Conservation (phyloP, 75 land plant species). For the Larix kaempferi region DNA sequence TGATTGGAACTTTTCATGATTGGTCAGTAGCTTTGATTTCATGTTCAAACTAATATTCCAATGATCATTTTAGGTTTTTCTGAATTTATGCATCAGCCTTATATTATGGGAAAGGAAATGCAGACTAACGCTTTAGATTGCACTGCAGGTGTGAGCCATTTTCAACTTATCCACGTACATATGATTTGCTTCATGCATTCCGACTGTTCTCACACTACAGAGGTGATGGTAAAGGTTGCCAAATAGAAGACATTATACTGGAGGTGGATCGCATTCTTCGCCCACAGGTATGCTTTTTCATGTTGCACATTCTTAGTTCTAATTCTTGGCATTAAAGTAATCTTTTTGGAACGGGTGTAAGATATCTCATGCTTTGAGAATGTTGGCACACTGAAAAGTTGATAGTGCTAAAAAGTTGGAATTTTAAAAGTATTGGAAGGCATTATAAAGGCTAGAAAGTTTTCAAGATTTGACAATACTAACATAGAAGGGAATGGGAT, state of each 20-base stretch:
- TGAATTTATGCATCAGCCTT: background rate
- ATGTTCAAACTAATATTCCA: background rate
- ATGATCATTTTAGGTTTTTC: background rate
- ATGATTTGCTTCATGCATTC: conserved; percentile 80
- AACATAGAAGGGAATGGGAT: too few species aligned
- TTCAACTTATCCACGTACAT: conserved; percentile 85
- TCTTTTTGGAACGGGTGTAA: background rate
- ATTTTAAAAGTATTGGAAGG: too few species aligned
- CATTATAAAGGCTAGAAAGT: too few species aligned
- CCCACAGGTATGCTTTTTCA: conserved; percentile 50
- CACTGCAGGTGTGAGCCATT: conserved; percentile 76
- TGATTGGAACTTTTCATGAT: conserved; percentile 70
- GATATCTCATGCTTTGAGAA: too few species aligned
- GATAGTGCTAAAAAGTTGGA: too few species aligned
- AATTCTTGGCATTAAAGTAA: background rate
- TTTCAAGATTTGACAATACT: too few species aligned
- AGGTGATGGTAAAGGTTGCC: conserved; percentile 45
- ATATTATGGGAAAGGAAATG: background rate
- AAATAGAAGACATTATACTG: conserved; percentile 66
- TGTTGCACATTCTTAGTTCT: conserved; percentile 1
- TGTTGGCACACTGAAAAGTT: too few species aligned
- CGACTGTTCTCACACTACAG: conserved; percentile 70
- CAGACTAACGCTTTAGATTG: background rate
- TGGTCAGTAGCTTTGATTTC: conserved; percentile 44
- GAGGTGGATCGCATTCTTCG: conserved; percentile 86